Conservation (phyloP, 176 grass and related monocot species). For the Echinochloa phyllopogon region DNA sequence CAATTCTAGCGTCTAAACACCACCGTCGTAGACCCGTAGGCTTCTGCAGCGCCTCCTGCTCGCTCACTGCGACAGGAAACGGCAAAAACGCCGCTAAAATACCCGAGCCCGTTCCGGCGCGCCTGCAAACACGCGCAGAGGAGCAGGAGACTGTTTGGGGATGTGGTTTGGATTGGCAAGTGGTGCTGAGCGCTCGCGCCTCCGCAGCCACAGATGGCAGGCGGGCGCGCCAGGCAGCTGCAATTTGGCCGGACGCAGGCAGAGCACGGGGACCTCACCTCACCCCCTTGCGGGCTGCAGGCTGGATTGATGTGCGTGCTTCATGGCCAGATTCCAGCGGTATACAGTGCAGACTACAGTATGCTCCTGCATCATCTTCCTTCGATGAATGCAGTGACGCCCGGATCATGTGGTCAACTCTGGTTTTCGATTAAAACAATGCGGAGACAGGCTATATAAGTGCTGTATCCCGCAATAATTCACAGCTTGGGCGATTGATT, state of each 20-base stretch:
- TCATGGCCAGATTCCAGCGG: neutral
- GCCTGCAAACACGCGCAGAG: neutral
- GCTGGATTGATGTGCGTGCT: conserved; percentile 7
- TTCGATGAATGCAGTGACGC: neutral
- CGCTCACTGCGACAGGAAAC: no score
- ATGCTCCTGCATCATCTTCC: neutral
- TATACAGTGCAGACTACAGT: no score
- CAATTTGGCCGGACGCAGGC: conserved; percentile 10
- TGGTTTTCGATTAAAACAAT: neutral
- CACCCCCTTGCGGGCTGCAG: conserved; percentile 7
- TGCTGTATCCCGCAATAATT: conserved; percentile 9
- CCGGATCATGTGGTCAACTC: conserved; percentile 15
- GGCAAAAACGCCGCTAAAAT: neutral
- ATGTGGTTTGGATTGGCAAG: neutral
- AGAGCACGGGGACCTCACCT: neutral
- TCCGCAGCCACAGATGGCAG: conserved; percentile 22
- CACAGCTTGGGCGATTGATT: conserved; percentile 19
- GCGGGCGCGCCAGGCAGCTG: neutral
- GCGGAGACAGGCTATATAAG: neutral
- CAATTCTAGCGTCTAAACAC: no score
- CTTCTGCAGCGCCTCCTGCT: no score
- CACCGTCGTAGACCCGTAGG: no score
- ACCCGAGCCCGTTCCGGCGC: neutral
- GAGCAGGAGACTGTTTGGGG: neutral
- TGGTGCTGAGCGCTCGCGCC: neutral